These are phyloP conservation scores for Coriaria nepalensis DNA, from an alignment of 306 rosid genomes.

Conservation along the genomic window DNA sequence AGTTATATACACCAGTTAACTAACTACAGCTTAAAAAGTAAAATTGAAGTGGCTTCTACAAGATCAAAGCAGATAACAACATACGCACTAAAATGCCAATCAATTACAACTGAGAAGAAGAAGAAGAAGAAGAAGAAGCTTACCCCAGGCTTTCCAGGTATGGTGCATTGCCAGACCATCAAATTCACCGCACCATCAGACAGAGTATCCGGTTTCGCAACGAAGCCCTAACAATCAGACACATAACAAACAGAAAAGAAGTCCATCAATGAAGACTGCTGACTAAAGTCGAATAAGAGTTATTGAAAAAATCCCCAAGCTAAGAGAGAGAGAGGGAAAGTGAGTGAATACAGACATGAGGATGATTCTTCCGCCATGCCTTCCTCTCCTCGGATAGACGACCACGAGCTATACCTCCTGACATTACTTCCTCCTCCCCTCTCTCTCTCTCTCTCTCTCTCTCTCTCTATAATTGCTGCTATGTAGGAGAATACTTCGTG, in stretches of 20 bases:
- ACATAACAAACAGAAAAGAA: background rate
- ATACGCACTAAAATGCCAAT: too few relatives aligned
- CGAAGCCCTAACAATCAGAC: slow-evolving; percentile 59
- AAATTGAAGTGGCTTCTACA: too few relatives aligned
- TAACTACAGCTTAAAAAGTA: too few relatives aligned
- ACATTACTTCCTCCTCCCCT: slow-evolving; percentile 14
- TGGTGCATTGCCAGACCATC: slow-evolving; percentile 97
- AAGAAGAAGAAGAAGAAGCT: slow-evolving; percentile 3
- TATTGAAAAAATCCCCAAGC: background rate
- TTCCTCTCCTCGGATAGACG: slow-evolving; percentile 85
- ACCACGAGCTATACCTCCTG: slow-evolving; percentile 78
- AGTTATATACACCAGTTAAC: too few relatives aligned
- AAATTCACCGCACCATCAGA: slow-evolving; percentile 74
- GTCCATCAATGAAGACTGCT: background rate
- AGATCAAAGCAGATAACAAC: too few relatives aligned
- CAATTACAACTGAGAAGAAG: too few relatives aligned
- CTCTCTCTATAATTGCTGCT: too few relatives aligned
- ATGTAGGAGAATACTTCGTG: too few relatives aligned
- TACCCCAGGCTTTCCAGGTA: slow-evolving; percentile 83
- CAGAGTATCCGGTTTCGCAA: slow-evolving; percentile 79
- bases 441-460: slow-evolving; percentile 1
- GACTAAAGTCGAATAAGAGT: too few relatives aligned
- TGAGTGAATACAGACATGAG: slow-evolving; percentile 52
- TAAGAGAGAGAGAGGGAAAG: background rate
- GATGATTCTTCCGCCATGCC: slow-evolving; percentile 93